Evolutionary conservation across 2,329 filamentous ascomycete species (phyloP).

Genomic region (Fusarium heterosporum): DNA sequence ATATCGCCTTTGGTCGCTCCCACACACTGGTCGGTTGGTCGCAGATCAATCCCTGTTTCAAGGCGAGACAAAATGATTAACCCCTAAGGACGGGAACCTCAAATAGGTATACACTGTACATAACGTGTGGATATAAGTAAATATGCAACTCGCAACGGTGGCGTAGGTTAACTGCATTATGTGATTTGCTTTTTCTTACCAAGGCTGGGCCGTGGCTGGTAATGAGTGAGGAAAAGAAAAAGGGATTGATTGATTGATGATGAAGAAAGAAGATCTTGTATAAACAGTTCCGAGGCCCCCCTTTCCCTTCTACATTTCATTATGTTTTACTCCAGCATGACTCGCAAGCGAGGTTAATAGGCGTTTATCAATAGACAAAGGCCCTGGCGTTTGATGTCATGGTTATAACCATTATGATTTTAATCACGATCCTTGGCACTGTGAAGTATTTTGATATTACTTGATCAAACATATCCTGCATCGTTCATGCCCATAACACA

Average conservation of each 20-base stretch:
- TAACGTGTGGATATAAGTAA: constrained; percentile 38
- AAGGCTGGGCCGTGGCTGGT: constrained; percentile 36
- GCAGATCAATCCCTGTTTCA: constrained; percentile 1
- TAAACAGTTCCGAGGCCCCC: constrained; percentile 39
- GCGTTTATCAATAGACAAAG: constrained; percentile 45
- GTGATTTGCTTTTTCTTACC: constrained; percentile 17
- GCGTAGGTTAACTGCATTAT: constrained; percentile 27
- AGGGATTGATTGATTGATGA: constrained; percentile 33
- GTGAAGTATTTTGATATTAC: background rate
- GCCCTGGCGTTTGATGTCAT: constrained; percentile 34
- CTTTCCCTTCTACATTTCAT: constrained; percentile 38
- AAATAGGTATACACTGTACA: constrained; percentile 37
- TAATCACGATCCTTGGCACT: background rate
- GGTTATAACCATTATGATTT: constrained; percentile 27
- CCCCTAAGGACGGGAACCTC: constrained; percentile 4
- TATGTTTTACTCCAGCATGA: constrained; percentile 41
- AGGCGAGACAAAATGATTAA: constrained; percentile 24
- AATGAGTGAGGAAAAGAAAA: constrained; percentile 38
- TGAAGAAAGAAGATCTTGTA: constrained; percentile 38
- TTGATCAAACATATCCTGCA: background rate
- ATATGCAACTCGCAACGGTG: constrained; percentile 34
- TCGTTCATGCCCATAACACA: background rate
- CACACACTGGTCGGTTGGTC: background rate
- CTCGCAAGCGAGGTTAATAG: constrained; percentile 48
- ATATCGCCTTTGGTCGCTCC: background rate